Evolutionary conservation across 176 grass and related monocot species (phyloP).

Genomic region (Carex scoparia): DNA sequence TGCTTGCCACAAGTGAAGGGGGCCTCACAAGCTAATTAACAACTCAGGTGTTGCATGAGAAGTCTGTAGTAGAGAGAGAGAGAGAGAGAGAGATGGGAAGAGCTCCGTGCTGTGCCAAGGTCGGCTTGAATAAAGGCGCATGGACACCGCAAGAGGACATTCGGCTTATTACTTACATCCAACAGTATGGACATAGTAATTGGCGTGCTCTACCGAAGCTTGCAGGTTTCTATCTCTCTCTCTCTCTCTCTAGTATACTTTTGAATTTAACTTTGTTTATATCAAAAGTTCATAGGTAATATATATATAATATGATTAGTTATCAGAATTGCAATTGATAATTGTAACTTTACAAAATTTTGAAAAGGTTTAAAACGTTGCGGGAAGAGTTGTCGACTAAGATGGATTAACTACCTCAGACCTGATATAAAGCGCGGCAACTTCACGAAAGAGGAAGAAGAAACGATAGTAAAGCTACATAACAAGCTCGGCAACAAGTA

Average conservation of each 20-base stretch:
- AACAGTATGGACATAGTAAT: conserved; percentile 30
- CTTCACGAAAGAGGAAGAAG: conserved; percentile 38
- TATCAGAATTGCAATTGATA: neutral
- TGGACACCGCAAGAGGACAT: conserved; percentile 35
- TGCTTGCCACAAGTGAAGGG: conserved; percentile 1
- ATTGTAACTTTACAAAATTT: neutral
- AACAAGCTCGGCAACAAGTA: conserved; percentile 43
- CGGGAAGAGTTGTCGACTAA: conserved; percentile 40
- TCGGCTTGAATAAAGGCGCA: conserved; percentile 36
- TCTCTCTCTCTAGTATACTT: neutral
- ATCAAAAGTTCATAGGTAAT: neutral
- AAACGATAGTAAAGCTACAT: conserved; percentile 35
- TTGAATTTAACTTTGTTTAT: neutral
- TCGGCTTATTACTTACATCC: conserved; percentile 30
- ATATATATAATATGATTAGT: neutral
- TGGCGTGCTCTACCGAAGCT: conserved; percentile 32
- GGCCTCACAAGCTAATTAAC: neutral
- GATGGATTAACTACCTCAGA: conserved; percentile 45
- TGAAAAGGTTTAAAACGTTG: conserved; percentile 34
- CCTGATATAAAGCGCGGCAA: conserved; percentile 38
- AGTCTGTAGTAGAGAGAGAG: neutral
- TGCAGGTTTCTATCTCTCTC: conserved; percentile 25
- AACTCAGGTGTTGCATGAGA: conserved; percentile 7
- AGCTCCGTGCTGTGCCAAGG: conserved; percentile 33
- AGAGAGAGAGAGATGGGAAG: conserved; percentile 20